phyloP scores from a whole-genome alignment of 2,329 filamentous ascomycete species.

The Biscogniauxia sp. region DNA sequence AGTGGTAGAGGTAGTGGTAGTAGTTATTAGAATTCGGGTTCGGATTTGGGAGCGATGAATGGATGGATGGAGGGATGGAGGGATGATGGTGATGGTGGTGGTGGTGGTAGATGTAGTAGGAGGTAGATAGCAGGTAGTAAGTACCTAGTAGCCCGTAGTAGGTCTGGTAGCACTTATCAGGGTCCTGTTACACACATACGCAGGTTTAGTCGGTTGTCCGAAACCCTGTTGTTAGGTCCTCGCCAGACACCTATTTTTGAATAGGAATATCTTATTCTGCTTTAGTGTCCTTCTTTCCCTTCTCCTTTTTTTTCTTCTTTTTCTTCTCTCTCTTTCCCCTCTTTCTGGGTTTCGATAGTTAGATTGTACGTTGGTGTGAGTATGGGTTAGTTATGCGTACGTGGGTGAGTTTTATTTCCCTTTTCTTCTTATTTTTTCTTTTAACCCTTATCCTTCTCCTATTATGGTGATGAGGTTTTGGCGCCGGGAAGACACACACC shows the following conservation, averaged over 20 bases:
- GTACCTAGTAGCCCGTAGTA: too few species aligned
- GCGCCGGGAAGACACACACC: constrained; percentile 20
- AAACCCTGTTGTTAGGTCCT: constrained; percentile 10
- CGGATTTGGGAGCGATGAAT: too few species aligned
- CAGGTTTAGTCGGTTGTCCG: constrained; percentile 1
- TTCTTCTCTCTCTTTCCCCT: background rate
- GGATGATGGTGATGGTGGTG: too few species aligned
- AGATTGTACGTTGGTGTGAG: background rate
- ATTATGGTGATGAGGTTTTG: constrained; percentile 2
- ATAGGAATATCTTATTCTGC: too few species aligned
- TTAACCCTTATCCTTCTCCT: background rate
- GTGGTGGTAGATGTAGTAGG: too few species aligned
- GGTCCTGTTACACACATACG: background rate
- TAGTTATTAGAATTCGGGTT: too few species aligned
- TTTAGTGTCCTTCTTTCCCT: too few species aligned
- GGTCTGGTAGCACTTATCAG: background rate
- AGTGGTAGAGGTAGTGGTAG: too few species aligned
- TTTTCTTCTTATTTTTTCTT: background rate
- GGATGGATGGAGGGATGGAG: too few species aligned
- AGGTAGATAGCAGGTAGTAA: too few species aligned
- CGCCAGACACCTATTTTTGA: constrained; percentile 6
- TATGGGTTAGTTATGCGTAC: too few species aligned
- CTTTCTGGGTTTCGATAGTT: background rate
- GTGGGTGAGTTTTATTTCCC: background rate
- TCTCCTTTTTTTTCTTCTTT: background rate